phyloP scores from a whole-genome alignment of 1,284 basidiomycete species.

The Boletus semigastroideus region DNA sequence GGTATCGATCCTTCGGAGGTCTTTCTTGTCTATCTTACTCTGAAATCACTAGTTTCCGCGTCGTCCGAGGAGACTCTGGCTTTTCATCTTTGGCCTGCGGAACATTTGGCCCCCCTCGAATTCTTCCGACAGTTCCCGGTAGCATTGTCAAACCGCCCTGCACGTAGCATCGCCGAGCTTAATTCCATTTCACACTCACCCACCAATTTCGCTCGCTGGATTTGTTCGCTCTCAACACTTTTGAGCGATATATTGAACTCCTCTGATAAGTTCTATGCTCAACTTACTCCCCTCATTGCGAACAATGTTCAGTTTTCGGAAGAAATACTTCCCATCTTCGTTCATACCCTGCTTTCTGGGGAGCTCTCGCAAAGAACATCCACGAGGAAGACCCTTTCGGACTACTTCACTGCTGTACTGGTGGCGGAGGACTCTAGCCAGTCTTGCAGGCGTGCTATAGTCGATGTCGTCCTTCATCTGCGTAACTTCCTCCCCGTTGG shows the following conservation, averaged over 20 bases:
- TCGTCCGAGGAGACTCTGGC: constrained; percentile 36
- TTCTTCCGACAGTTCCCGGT: constrained; percentile 51
- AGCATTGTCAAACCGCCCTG: constrained; percentile 28
- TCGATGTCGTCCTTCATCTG: constrained; percentile 81
- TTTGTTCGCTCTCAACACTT: constrained; percentile 57
- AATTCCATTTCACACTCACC: constrained; percentile 41
- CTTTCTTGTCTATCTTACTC: constrained; percentile 60
- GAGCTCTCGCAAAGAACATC: constrained; percentile 27
- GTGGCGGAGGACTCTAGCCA: constrained; percentile 40
- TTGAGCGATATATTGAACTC: constrained; percentile 60
- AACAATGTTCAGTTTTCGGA: constrained; percentile 60
- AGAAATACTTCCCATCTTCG: constrained; percentile 70
- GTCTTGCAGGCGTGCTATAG: constrained; percentile 60
- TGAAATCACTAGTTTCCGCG: constrained; percentile 56
- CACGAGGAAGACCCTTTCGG: constrained; percentile 45
- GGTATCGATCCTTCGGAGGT: constrained; percentile 48
- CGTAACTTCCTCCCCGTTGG: constrained; percentile 59
- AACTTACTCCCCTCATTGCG: constrained; percentile 60
- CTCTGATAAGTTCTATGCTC: constrained; percentile 65
- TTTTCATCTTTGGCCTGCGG: constrained; percentile 38
- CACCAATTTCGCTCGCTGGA: constrained; percentile 63
- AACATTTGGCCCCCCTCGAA: constrained; percentile 49
- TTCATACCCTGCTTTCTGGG: constrained; percentile 65
- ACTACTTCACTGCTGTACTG: constrained; percentile 66
- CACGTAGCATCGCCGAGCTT: constrained; percentile 39